Evolutionary conservation across 1,139 yeast species (phyloP).

Genomic region (Sugiyamaella castrensis): DNA sequence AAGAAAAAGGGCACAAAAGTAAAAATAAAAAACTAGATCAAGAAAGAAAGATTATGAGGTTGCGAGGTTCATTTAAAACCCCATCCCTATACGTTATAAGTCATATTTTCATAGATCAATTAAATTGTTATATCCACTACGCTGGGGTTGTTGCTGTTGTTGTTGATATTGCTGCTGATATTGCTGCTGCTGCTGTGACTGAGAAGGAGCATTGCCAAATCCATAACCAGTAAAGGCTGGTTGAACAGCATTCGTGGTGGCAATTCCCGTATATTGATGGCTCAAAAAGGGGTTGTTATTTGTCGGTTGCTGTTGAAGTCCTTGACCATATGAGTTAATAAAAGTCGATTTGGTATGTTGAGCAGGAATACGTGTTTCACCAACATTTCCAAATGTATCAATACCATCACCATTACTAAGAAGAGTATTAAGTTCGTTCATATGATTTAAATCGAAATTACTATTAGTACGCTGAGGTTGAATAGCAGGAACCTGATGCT

Average conservation of each 20-base stretch:
- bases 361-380: slow-evolving; percentile 84
- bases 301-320: slow-evolving; percentile 42
- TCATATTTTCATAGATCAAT: slow-evolving; percentile 30
- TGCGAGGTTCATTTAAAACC: neutral
- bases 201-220: slow-evolving; percentile 64
- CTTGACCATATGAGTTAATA: slow-evolving; percentile 79
- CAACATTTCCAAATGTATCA: slow-evolving; percentile 95
- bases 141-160: slow-evolving; percentile 21
- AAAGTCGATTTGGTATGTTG: slow-evolving; percentile 85
- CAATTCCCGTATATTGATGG: slow-evolving; percentile 73
- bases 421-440: slow-evolving; percentile 65
- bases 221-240: slow-evolving; percentile 89
- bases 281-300: slow-evolving; percentile 72
- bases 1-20: neutral
- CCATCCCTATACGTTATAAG: neutral
- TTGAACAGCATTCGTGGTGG: slow-evolving; percentile 51
- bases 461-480: slow-evolving; percentile 36
- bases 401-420: slow-evolving; percentile 87
- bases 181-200: slow-evolving; percentile 35
- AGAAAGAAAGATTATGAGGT: neutral
- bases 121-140: slow-evolving; percentile 25
- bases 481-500: slow-evolving; percentile 33
- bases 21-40: neutral
- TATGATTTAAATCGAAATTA: slow-evolving; percentile 28
- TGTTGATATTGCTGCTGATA: slow-evolving; percentile 32